These are phyloP conservation scores for Garcia nutans DNA, from an alignment of 345 rosid species.

Conservation along the genomic window DNA sequence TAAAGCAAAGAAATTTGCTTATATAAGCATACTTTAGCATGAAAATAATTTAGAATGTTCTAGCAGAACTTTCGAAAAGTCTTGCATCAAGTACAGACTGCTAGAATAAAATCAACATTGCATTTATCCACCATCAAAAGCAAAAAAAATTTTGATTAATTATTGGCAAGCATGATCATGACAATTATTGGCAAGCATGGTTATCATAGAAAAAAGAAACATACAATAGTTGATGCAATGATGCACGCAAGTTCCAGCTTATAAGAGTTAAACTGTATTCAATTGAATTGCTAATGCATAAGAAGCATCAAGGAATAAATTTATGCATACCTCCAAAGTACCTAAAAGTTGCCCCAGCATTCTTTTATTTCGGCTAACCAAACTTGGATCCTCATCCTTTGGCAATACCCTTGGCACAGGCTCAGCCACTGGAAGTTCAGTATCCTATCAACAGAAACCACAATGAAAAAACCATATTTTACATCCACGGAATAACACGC, in stretches of 20 bases:
- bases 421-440: slow-evolving; percentile 47
- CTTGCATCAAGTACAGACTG: not conserved
- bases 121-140: not conserved
- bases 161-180: too few species aligned
- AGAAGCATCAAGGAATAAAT: not conserved
- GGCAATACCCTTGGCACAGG: slow-evolving; percentile 86
- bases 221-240: too few species aligned
- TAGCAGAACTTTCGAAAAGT: not conserved
- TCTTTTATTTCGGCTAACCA: slow-evolving; percentile 89
- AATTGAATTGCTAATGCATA: too few species aligned
- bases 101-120: not conserved
- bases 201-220: too few species aligned
- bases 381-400: slow-evolving; percentile 86
- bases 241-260: too few species aligned
- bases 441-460: slow-evolving; percentile 42
- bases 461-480: not conserved
- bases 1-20: not conserved
- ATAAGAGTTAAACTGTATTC: too few species aligned
- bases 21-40: not conserved
- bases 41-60: not conserved
- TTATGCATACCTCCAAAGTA: slow-evolving; percentile 78
- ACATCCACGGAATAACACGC: not conserved
- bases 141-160: not conserved
- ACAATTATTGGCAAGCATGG: too few species aligned
- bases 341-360: slow-evolving; percentile 96